Conservation (phyloP, 352 stramenopile species). For the Globisporangium radiosum region DNA sequence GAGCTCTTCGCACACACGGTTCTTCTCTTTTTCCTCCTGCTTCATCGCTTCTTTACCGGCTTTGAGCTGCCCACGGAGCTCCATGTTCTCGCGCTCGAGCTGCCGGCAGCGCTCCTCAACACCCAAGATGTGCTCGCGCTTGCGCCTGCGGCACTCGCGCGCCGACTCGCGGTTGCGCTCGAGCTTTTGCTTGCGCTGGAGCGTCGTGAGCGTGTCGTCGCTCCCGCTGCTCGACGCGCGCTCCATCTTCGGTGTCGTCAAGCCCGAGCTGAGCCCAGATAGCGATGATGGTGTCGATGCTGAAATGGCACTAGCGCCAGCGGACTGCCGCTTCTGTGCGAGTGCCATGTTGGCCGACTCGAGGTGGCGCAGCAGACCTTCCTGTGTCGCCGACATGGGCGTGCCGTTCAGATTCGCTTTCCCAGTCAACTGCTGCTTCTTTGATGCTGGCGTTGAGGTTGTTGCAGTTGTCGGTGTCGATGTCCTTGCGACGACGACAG, state of each 20-base stretch:
- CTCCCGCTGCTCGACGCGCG: slow-evolving; percentile 45
- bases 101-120: slow-evolving; percentile 76
- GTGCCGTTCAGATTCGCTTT: slow-evolving; percentile 20
- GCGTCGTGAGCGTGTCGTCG: slow-evolving; percentile 31
- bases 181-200: slow-evolving; percentile 80
- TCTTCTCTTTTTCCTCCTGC: slow-evolving; percentile 82
- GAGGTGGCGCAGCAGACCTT: slow-evolving; percentile 58
- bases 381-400: slow-evolving; percentile 44
- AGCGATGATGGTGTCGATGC: neutral
- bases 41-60: slow-evolving; percentile 83
- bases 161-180: slow-evolving; percentile 90
- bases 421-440: slow-evolving; percentile 19
- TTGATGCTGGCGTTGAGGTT: slow-evolving; percentile 14
- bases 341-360: slow-evolving; percentile 70
- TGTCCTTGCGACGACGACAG: slow-evolving; percentile 4
- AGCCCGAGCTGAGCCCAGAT: slow-evolving; percentile 1
- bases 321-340: slow-evolving; percentile 39
- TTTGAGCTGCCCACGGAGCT: slow-evolving; percentile 87
- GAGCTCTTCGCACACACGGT: slow-evolving; percentile 76
- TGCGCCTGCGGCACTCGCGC: slow-evolving; percentile 86
- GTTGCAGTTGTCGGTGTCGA: slow-evolving; percentile 10
- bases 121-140: slow-evolving; percentile 78
- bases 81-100: slow-evolving; percentile 89
- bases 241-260: slow-evolving; percentile 48
- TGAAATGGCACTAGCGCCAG: neutral